Percentiles rank a stretch among this genome's conserved stretches.
Evolutionary conservation across 768 basidiomycete species (phyloP).

Genomic region (Stropharia rugosoannulata): DNA sequence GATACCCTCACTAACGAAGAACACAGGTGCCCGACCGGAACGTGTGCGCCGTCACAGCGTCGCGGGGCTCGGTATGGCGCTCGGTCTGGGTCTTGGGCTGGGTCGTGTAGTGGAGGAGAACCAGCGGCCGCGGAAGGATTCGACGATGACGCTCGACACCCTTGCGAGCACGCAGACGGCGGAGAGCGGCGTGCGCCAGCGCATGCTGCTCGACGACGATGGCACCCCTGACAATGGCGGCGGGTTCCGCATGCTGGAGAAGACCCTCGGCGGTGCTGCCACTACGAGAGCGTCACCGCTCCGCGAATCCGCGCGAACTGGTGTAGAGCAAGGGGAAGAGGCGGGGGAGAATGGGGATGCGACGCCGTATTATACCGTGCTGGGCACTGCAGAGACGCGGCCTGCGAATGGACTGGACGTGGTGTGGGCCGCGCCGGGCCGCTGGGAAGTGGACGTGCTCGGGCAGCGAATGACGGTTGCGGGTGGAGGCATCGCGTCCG

Average conservation of each 20-base stretch:
- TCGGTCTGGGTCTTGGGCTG: background rate
- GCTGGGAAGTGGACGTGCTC: slow-evolving; percentile 1
- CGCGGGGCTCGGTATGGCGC: background rate
- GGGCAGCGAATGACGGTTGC: background rate
- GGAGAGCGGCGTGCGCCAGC: background rate
- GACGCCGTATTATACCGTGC: slow-evolving; percentile 55
- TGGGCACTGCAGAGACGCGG: slow-evolving; percentile 45
- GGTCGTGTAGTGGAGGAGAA: background rate
- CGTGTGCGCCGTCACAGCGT: slow-evolving; percentile 1
- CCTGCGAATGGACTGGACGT: slow-evolving; percentile 41
- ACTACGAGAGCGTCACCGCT: background rate
- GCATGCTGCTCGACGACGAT: background rate
- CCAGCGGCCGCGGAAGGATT: background rate
- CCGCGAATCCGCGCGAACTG: background rate
- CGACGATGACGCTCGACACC: background rate
- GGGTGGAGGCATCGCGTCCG: background rate
- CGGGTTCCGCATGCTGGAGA: slow-evolving; percentile 1
- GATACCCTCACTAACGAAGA: background rate
- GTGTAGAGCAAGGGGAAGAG: background rate
- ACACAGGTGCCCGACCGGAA: background rate
- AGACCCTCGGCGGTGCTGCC: background rate
- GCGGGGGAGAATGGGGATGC: slow-evolving; percentile 14
- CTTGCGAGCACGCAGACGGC: background rate
- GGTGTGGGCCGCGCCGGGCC: slow-evolving; percentile 7
- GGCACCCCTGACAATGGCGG: background rate